phyloP scores from a whole-genome alignment of 306 rosid species.

The Pyrus pyrifolia region DNA sequence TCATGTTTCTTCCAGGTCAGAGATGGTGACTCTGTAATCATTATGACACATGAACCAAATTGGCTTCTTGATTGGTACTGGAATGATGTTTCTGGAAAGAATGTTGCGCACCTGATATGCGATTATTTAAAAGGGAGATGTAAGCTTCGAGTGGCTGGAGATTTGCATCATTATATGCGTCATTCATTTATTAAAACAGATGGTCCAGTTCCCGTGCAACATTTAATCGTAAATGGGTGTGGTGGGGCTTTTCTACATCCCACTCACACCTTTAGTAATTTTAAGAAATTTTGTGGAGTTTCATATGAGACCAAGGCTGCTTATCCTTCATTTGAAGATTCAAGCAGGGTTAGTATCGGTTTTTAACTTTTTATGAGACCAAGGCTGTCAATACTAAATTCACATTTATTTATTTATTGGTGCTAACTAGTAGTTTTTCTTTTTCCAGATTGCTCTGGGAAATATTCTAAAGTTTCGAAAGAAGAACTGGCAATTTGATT shows the following conservation, averaged over 20 bases:
- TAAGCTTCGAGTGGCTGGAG: constrained; percentile 95
- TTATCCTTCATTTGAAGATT: constrained; percentile 91
- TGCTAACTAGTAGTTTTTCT: too few species aligned
- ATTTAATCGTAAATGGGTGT: constrained; percentile 91
- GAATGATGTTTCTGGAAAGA: constrained; percentile 77
- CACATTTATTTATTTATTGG: constrained; percentile 3
- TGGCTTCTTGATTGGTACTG: constrained; percentile 98
- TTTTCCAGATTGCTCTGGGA: constrained; percentile 76
- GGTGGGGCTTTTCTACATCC: constrained; percentile 99
- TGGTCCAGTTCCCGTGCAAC: constrained; percentile 65
- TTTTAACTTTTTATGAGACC: constrained; percentile 8
- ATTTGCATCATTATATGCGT: constrained; percentile 99
- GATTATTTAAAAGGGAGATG: constrained; percentile 92
- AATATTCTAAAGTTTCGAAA: constrained; percentile 89
- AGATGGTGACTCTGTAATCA: constrained; percentile 75
- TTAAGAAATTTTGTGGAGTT: constrained; percentile 49
- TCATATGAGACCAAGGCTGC: constrained; percentile 85
- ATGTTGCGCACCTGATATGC: constrained; percentile 67
- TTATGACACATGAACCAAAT: constrained; percentile 86
- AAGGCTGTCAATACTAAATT: neutral
- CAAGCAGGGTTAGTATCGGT: constrained; percentile 62
- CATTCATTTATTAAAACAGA: constrained; percentile 80
- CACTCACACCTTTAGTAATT: constrained; percentile 86
- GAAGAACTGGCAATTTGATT: constrained; percentile 99
- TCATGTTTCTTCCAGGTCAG: constrained; percentile 51